Percentiles rank a stretch among this genome's conserved stretches.
phyloP scores from a whole-genome alignment of 2,329 filamentous ascomycete species.

The Talaromyces marneffei region DNA sequence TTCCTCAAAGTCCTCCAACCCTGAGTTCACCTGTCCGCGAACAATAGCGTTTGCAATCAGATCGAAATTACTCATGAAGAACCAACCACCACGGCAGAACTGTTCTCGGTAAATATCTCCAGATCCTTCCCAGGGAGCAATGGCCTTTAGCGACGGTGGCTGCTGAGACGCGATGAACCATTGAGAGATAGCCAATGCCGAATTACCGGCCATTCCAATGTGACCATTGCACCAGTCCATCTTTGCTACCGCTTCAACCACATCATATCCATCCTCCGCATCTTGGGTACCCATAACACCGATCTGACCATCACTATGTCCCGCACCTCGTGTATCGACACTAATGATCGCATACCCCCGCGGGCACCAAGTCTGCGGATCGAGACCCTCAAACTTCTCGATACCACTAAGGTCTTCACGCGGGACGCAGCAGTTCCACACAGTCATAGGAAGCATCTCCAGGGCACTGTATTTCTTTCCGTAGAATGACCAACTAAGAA shows the following conservation, averaged over 20 bases:
- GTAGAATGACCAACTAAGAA: slow-evolving; percentile 42
- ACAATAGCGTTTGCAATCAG: slow-evolving; percentile 37
- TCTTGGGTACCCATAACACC: slow-evolving; percentile 40
- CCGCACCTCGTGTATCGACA: slow-evolving; percentile 30
- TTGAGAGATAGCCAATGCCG: slow-evolving; percentile 39
- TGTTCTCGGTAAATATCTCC: slow-evolving; percentile 46
- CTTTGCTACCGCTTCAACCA: slow-evolving; percentile 39
- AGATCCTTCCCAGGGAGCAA: slow-evolving; percentile 46
- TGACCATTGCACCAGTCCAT: slow-evolving; percentile 43
- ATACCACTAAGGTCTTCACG: slow-evolving; percentile 20
- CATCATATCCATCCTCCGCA: slow-evolving; percentile 44
- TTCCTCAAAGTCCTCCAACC: slow-evolving; percentile 39
- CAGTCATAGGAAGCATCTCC: slow-evolving; percentile 35
- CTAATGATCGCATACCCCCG: slow-evolving; percentile 33
- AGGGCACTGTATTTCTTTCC: slow-evolving; percentile 43
- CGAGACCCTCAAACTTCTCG: slow-evolving; percentile 42
- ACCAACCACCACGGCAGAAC: slow-evolving; percentile 39
- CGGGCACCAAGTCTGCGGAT: slow-evolving; percentile 32
- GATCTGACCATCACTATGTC: slow-evolving; percentile 33
- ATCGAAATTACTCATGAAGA: slow-evolving; percentile 39
- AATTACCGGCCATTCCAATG: slow-evolving; percentile 43
- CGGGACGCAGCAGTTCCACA: slow-evolving; percentile 36
- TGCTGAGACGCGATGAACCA: slow-evolving; percentile 40
- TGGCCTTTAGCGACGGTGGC: slow-evolving; percentile 40
- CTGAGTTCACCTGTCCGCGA: slow-evolving; percentile 22